These are phyloP conservation scores for Zoysia pacifica DNA, from an alignment of 176 grass and related monocot species.

Conservation along the genomic window DNA sequence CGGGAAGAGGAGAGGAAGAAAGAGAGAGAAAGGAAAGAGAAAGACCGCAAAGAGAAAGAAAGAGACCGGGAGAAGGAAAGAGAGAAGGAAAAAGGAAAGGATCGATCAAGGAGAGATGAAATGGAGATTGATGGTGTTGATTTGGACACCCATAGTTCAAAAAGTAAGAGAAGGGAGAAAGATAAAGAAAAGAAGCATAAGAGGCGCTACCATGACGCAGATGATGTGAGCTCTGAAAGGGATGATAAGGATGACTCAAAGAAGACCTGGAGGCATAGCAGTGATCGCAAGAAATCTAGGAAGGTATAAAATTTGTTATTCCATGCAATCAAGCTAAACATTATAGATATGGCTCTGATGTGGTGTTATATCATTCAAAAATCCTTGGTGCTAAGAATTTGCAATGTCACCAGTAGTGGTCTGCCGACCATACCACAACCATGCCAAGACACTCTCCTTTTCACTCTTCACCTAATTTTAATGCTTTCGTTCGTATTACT, in stretches of 20 bases:
- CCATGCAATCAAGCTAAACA: constrained; percentile 38
- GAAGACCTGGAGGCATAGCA: constrained; percentile 77
- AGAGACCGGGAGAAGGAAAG: constrained; percentile 67
- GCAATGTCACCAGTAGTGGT: constrained; percentile 3
- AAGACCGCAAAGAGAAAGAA: constrained; percentile 75
- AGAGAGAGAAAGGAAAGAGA: constrained; percentile 86
- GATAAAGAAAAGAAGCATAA: constrained; percentile 97
- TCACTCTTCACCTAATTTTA: constrained; percentile 8
- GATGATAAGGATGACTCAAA: constrained; percentile 77
- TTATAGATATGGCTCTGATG: neutral
- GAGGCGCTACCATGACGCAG: constrained; percentile 72
- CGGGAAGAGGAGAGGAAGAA: constrained; percentile 82
- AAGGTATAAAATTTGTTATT: constrained; percentile 70
- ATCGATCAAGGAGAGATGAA: constrained; percentile 69
- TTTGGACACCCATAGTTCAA: constrained; percentile 57
- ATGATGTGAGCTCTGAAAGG: constrained; percentile 77
- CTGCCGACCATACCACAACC: neutral
- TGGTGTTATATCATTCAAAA: constrained; percentile 16
- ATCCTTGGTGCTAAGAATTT: neutral
- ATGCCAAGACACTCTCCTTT: neutral
- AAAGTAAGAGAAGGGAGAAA: constrained; percentile 84
- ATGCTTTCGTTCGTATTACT: constrained; percentile 27
- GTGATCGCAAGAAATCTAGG: constrained; percentile 92
- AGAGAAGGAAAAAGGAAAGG: constrained; percentile 86
- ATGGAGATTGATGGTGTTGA: constrained; percentile 68